Percentiles rank a stretch among this genome's conserved stretches.
These are phyloP conservation scores for Aspergillus vadensis DNA, from an alignment of 2,329 filamentous ascomycete genomes.

Conservation along the genomic window DNA sequence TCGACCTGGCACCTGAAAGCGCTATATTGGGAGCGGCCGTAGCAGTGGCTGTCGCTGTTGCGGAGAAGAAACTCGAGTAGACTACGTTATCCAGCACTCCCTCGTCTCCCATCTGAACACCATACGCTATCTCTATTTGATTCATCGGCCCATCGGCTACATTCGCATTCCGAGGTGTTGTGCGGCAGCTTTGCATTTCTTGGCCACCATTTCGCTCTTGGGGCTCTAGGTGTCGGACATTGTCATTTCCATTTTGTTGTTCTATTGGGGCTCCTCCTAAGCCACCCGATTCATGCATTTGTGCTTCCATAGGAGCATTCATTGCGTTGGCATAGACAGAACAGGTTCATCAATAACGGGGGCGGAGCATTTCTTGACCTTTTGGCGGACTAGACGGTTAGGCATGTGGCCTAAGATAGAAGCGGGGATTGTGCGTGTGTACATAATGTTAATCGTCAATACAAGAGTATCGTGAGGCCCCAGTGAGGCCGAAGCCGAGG, in stretches of 20 bases:
- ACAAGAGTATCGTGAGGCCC: not conserved
- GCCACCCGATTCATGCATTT: constrained; percentile 3
- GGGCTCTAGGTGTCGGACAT: not conserved
- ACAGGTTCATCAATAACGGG: constrained; percentile 5
- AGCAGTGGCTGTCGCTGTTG: constrained; percentile 48
- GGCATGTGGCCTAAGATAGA: constrained; percentile 16
- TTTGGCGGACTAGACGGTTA: constrained; percentile 24
- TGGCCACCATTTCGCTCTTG: not conserved
- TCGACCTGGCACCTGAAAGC: constrained; percentile 47
- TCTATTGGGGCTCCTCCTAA: not conserved
- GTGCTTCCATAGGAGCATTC: constrained; percentile 4
- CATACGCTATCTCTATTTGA: not conserved
- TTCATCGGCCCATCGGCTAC: not conserved
- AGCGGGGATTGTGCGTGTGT: constrained; percentile 17
- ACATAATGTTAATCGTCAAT: constrained; percentile 25
- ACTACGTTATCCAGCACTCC: not conserved
- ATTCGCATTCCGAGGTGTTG: constrained; percentile 23
- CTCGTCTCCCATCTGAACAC: not conserved
- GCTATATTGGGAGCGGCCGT: constrained; percentile 51
- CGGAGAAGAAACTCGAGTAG: constrained; percentile 27
- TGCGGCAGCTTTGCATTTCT: constrained; percentile 4
- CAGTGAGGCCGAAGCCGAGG: not conserved
- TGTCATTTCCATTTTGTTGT: constrained; percentile 4
- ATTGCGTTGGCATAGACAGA: constrained; percentile 20
- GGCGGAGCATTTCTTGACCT: constrained; percentile 13